phyloP scores from a whole-genome alignment of 169 alveolate species.

The Plasmodium billcollinsi region DNA sequence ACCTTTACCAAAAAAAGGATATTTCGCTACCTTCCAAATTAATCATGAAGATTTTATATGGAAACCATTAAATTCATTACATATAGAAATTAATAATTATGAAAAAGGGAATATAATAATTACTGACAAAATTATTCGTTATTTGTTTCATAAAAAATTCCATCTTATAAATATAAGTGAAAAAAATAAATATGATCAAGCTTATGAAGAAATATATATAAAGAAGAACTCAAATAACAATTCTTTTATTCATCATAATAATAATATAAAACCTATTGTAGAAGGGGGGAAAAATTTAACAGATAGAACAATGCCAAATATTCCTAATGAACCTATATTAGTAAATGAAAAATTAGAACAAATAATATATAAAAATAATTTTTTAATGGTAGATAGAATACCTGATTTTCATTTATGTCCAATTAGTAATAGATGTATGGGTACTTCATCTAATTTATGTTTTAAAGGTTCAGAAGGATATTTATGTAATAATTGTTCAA shows the following conservation, averaged over 20 bases:
- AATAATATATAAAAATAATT: conserved; percentile 48
- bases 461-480: conserved; percentile 85
- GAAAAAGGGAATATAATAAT: conserved; percentile 38
- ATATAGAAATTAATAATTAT: conserved; percentile 46
- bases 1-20: conserved; percentile 76
- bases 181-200: neutral
- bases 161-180: conserved; percentile 13
- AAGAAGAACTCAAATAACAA: neutral
- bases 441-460: conserved; percentile 74
- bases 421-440: conserved; percentile 57
- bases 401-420: conserved; percentile 76
- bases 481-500: conserved; percentile 80
- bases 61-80: conserved; percentile 54
- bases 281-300: neutral
- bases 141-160: conserved; percentile 17
- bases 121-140: neutral
- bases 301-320: neutral
- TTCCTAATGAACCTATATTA: conserved; percentile 4
- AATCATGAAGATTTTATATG: conserved; percentile 62
- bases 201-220: neutral
- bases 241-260: neutral
- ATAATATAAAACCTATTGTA: too few relatives aligned
- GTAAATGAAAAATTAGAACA: conserved; percentile 50
- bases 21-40: conserved; percentile 63
- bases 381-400: conserved; percentile 55